These are phyloP conservation scores for Rubus parviflorus DNA, from an alignment of 306 rosid species.

Conservation along the genomic window DNA sequence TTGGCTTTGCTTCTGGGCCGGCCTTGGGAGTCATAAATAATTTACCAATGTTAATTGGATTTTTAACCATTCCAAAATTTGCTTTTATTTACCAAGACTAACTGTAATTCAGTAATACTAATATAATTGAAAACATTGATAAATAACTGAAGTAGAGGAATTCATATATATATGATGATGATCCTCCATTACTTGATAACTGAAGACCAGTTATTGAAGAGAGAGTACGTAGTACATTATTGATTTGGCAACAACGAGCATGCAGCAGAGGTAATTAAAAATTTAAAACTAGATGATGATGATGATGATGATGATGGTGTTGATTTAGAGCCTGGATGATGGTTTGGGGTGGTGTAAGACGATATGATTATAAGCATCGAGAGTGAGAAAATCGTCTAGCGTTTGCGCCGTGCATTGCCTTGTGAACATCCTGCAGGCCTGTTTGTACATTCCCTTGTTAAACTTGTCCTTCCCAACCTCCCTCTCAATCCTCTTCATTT, in stretches of 20 bases:
- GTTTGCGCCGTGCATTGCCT: conserved; percentile 68
- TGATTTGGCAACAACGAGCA: not conserved
- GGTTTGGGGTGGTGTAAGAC: conserved; percentile 58
- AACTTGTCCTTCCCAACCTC: conserved; percentile 81
- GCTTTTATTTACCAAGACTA: too few species aligned
- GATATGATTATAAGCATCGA: conserved; percentile 65
- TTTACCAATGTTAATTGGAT: too few species aligned
- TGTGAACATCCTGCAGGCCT: conserved; percentile 68
- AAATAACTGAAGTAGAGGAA: not conserved
- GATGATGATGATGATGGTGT: not conserved
- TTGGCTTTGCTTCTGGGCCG: too few species aligned
- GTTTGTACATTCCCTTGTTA: conserved; percentile 64
- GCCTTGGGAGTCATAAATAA: too few species aligned
- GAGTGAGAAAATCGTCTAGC: conserved; percentile 83
- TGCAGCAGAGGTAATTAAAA: not conserved
- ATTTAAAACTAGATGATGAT: not conserved
- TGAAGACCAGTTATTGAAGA: not conserved
- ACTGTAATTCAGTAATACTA: too few species aligned
- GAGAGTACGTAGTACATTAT: not conserved
- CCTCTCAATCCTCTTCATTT: conserved; percentile 71
- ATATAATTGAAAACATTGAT: not conserved
- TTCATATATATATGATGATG: not conserved
- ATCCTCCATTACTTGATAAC: not conserved
- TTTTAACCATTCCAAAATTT: too few species aligned
- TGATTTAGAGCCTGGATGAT: conserved; percentile 42